Conservation (phyloP, 73 alveolate genomes). For the Effrenium voratum region DNA sequence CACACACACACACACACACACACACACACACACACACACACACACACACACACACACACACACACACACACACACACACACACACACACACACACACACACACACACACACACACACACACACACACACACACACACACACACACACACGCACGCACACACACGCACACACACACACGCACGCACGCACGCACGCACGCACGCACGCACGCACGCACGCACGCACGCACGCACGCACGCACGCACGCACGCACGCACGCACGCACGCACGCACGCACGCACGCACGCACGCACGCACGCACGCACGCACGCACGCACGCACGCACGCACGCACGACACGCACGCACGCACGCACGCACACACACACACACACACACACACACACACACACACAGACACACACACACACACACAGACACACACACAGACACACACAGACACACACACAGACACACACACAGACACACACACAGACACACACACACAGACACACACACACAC, state of each 20-base stretch:
- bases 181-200: no score
- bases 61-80: constrained; percentile 39
- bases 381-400: constrained; percentile 25
- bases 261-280: constrained; percentile 50
- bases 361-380: constrained; percentile 35
- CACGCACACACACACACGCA: not conserved
- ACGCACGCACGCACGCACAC: no score
- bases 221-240: constrained; percentile 25
- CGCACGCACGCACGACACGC: no score
- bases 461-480: no score
- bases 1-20: constrained; percentile 39
- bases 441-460: no score
- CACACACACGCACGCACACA: not conserved
- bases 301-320: constrained; percentile 24
- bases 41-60: constrained; percentile 39
- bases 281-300: constrained; percentile 45
- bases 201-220: constrained; percentile 21
- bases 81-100: constrained; percentile 33
- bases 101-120: not conserved
- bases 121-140: constrained; percentile 1
- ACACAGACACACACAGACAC: not conserved
- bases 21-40: constrained; percentile 39
- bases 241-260: constrained; percentile 36
- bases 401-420: not conserved
- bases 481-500: no score